These are phyloP conservation scores for Lasiodiplodia theobromae DNA, from an alignment of 2,329 filamentous ascomycete species.

Conservation along the genomic window DNA sequence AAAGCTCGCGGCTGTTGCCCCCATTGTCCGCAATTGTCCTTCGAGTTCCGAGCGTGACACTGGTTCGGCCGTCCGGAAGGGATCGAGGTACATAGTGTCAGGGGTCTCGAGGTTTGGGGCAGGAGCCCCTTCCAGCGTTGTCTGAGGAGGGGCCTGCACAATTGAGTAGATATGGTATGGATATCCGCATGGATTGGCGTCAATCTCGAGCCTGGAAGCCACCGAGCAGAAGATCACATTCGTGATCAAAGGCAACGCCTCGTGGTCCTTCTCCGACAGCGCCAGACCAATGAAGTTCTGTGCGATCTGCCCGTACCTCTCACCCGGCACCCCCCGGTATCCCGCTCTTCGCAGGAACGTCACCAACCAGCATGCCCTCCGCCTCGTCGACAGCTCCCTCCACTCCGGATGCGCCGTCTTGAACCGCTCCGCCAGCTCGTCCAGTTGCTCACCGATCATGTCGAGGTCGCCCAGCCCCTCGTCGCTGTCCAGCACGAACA, in stretches of 20 bases:
- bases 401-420: constrained; percentile 61
- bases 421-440: constrained; percentile 68
- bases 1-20: constrained; percentile 49
- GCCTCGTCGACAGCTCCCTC: constrained; percentile 64
- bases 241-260: constrained; percentile 85
- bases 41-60: constrained; percentile 67
- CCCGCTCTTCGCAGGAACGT: constrained; percentile 72
- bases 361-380: constrained; percentile 72
- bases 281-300: constrained; percentile 90
- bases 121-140: constrained; percentile 57
- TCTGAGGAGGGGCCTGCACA: constrained; percentile 67
- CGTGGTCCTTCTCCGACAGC: constrained; percentile 73
- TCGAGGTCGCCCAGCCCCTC: constrained; percentile 72
- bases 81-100: constrained; percentile 80
- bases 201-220: constrained; percentile 75
- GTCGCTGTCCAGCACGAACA: constrained; percentile 78
- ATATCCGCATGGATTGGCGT: constrained; percentile 80
- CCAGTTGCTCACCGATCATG: constrained; percentile 67
- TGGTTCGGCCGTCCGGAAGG: constrained; percentile 75
- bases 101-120: constrained; percentile 44
- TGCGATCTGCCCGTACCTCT: constrained; percentile 78
- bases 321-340: constrained; percentile 74
- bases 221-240: constrained; percentile 85
- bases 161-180: constrained; percentile 87
- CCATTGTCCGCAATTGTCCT: constrained; percentile 63